Evolutionary conservation across 2,329 filamentous ascomycete species (phyloP).

Genomic region (Didymella arachidicola): DNA sequence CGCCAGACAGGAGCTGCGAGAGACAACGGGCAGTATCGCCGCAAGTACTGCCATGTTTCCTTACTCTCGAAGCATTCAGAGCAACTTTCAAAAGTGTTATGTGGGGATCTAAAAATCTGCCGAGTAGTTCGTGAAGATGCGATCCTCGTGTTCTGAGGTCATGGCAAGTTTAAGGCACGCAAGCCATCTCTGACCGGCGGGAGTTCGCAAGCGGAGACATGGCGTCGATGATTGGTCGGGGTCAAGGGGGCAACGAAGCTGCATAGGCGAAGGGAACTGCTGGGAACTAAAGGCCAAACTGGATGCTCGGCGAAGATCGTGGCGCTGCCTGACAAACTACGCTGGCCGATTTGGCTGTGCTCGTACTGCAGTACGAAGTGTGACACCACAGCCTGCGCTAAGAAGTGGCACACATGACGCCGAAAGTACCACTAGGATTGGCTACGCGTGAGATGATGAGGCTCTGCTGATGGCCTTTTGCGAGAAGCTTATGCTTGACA

Average conservation of each 20-base stretch:
- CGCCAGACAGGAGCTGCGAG: slow-evolving; percentile 44
- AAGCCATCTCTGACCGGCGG: slow-evolving; percentile 41
- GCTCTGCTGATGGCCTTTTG: slow-evolving; percentile 14
- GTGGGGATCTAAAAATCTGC: slow-evolving; percentile 27
- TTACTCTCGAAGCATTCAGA: slow-evolving; percentile 9
- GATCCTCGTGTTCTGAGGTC: slow-evolving; percentile 35
- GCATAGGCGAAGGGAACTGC: slow-evolving; percentile 27
- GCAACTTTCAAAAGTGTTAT: slow-evolving; percentile 1
- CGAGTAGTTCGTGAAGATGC: slow-evolving; percentile 23
- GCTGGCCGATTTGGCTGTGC: slow-evolving; percentile 24
- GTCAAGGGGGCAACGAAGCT: slow-evolving; percentile 20
- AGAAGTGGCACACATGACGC: slow-evolving; percentile 13
- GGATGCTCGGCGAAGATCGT: slow-evolving; percentile 28
- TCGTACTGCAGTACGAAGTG: slow-evolving; percentile 6
- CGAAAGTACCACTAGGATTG: slow-evolving; percentile 6
- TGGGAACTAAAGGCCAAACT: slow-evolving; percentile 22
- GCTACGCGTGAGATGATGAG: slow-evolving; percentile 16
- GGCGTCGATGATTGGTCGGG: slow-evolving; percentile 30
- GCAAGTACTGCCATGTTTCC: slow-evolving; percentile 46
- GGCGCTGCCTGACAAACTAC: slow-evolving; percentile 14
- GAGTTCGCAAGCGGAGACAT: slow-evolving; percentile 30
- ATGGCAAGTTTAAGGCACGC: slow-evolving; percentile 33
- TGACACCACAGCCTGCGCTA: slow-evolving; percentile 12
- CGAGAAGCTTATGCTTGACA: neutral
- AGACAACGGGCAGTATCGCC: slow-evolving; percentile 46